These are phyloP conservation scores for Herpetomonas tarakana DNA, from an alignment of 208 protist genomes.

Conservation along the genomic window DNA sequence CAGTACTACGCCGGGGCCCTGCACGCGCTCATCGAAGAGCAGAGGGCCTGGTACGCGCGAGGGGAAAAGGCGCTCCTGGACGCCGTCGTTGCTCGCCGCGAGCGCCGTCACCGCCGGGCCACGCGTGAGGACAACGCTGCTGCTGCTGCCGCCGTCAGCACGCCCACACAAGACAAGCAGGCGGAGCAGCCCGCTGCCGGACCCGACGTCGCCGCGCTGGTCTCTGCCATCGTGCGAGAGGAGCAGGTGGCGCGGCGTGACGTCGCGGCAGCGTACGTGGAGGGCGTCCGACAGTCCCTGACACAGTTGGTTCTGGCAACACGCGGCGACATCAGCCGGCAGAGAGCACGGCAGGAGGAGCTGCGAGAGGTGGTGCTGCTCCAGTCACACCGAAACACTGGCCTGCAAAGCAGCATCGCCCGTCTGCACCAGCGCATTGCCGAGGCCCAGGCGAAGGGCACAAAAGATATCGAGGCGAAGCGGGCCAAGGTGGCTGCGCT, in stretches of 20 bases:
- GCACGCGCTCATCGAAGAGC: slow-evolving; percentile 20
- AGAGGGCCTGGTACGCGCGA: slow-evolving; percentile 9
- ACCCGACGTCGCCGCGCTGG: neutral
- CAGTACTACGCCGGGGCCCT: slow-evolving; percentile 21
- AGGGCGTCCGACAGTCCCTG: slow-evolving; percentile 14
- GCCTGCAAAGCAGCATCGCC: slow-evolving; percentile 9
- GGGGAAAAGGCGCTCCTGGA: neutral
- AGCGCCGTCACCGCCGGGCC: no score
- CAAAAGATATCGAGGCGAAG: slow-evolving; percentile 6
- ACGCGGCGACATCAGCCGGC: slow-evolving; percentile 15
- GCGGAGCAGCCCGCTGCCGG: neutral
- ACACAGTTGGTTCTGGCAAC: slow-evolving; percentile 15
- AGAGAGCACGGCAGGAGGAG: slow-evolving; percentile 13
- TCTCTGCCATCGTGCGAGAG: slow-evolving; percentile 2
- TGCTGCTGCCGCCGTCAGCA: neutral
- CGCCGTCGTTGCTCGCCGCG: no score
- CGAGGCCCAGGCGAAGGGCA: neutral
- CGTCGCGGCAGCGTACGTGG: slow-evolving; percentile 28
- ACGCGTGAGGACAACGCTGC: neutral
- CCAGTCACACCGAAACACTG: slow-evolving; percentile 22
- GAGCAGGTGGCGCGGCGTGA: slow-evolving; percentile 18
- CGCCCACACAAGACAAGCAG: neutral
- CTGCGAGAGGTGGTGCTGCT: slow-evolving; percentile 31
- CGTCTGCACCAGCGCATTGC: slow-evolving; percentile 4
- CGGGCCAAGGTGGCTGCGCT: slow-evolving; percentile 6